Percentiles rank a stretch among this genome's conserved stretches.
Evolutionary conservation across 305 asterid species (phyloP).

Genomic region (Petunia hybrid): DNA sequence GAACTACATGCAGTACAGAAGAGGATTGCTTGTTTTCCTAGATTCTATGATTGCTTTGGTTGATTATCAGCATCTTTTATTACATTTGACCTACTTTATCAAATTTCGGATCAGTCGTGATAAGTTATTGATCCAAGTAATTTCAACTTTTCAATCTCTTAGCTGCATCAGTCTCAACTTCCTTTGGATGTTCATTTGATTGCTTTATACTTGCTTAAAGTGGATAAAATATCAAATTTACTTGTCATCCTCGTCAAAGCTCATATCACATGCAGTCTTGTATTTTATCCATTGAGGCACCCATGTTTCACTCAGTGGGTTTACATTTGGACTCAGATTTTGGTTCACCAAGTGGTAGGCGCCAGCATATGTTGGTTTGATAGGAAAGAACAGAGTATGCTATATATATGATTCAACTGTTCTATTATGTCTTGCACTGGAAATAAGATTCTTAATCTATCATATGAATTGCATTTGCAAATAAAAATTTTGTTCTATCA

Average conservation of each 20-base stretch:
- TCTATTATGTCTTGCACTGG: background rate
- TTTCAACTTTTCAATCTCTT: conserved; percentile 2
- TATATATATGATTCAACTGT: background rate
- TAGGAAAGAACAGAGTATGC: background rate
- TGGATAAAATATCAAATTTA: background rate
- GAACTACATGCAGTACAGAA: background rate
- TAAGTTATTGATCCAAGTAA: background rate
- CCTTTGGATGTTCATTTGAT: background rate
- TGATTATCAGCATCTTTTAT: conserved; percentile 16
- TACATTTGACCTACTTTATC: conserved; percentile 11
- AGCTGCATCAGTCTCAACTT: background rate
- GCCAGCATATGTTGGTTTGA: background rate
- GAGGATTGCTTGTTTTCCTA: conserved; percentile 25
- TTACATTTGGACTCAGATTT: background rate
- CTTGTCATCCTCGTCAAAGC: conserved; percentile 15
- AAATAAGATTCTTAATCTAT: background rate
- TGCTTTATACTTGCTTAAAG: background rate
- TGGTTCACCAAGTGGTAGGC: background rate
- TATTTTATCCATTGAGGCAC: conserved; percentile 26
- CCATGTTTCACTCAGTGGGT: conserved; percentile 21
- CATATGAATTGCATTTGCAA: background rate
- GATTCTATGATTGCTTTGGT: background rate
- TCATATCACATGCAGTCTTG: background rate
- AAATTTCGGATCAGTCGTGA: background rate
- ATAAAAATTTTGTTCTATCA: no score